These are phyloP conservation scores for Tricholoma flavovirens DNA, from an alignment of 768 basidiomycete species.

Conservation along the genomic window DNA sequence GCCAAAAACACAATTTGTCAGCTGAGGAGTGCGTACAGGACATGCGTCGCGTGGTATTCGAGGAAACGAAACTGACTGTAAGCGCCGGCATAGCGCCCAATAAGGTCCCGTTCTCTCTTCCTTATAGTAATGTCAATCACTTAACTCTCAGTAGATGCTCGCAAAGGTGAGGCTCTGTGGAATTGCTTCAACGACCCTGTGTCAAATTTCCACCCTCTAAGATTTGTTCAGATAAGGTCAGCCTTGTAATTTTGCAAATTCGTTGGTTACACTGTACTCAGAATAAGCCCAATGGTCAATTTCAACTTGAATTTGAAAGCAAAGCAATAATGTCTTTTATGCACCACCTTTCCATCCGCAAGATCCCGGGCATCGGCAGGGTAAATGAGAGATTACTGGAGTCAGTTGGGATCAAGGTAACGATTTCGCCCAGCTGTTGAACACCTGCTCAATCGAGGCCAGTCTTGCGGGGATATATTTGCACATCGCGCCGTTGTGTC, in stretches of 20 bases:
- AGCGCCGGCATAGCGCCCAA: slow-evolving; percentile 96
- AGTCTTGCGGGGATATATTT: slow-evolving; percentile 92
- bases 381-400: slow-evolving; percentile 87
- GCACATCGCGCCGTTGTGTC: slow-evolving; percentile 64
- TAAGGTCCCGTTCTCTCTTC: slow-evolving; percentile 48
- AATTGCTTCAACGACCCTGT: neutral
- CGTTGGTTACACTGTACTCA: slow-evolving; percentile 19
- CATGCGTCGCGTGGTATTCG: slow-evolving; percentile 68
- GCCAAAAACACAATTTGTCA: slow-evolving; percentile 55
- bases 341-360: slow-evolving; percentile 76
- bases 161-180: slow-evolving; percentile 60
- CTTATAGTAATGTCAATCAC: neutral
- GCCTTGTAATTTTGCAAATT: slow-evolving; percentile 2
- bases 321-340: slow-evolving; percentile 69
- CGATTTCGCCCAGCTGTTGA: neutral
- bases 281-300: slow-evolving; percentile 97
- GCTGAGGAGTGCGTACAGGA: slow-evolving; percentile 72
- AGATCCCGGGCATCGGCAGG: slow-evolving; percentile 84
- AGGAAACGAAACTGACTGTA: slow-evolving; percentile 81
- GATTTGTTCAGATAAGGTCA: slow-evolving; percentile 90
- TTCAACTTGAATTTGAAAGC: slow-evolving; percentile 60
- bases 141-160: slow-evolving; percentile 55
- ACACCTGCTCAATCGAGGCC: neutral
- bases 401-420: slow-evolving; percentile 77
- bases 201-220: slow-evolving; percentile 20